Evolutionary conservation across 106 monocot genomes (phyloP).

Genomic region (Ottelia alismoides): DNA sequence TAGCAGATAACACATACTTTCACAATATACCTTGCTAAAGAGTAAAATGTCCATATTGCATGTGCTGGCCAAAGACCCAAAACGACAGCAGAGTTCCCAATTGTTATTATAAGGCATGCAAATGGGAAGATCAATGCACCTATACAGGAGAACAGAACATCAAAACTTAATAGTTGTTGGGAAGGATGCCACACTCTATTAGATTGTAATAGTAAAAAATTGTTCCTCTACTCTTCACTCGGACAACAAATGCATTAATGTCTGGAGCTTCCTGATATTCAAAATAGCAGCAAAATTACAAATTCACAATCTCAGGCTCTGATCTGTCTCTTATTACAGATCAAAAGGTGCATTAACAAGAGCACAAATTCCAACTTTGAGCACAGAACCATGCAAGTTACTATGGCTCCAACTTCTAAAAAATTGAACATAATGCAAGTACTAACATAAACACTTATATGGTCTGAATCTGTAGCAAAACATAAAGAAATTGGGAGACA

Average conservation of each 20-base stretch:
- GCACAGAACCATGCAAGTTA: too few relatives aligned
- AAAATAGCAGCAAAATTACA: neutral
- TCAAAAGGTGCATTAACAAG: too few relatives aligned
- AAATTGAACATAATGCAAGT: too few relatives aligned
- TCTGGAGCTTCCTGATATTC: neutral
- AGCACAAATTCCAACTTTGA: too few relatives aligned
- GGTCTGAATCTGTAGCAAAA: too few relatives aligned
- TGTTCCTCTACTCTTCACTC: neutral
- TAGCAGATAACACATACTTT: neutral
- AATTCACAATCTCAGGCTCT: neutral
- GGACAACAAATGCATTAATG: neutral
- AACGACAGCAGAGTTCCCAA: slow-evolving; percentile 74
- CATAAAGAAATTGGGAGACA: too few relatives aligned
- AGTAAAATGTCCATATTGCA: slow-evolving; percentile 70
- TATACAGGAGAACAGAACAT: slow-evolving; percentile 12
- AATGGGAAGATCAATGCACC: slow-evolving; percentile 64
- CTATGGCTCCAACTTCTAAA: too few relatives aligned
- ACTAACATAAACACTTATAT: too few relatives aligned
- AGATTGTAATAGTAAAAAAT: neutral
- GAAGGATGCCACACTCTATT: neutral
- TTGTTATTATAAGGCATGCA: slow-evolving; percentile 53
- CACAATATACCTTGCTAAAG: slow-evolving; percentile 46
- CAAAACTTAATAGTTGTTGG: too few relatives aligned
- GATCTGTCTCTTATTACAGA: neutral
- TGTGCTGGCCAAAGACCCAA: slow-evolving; percentile 91